Evolutionary conservation across 1,284 basidiomycete species (phyloP).

Genomic region (Puccinia sorghi): DNA sequence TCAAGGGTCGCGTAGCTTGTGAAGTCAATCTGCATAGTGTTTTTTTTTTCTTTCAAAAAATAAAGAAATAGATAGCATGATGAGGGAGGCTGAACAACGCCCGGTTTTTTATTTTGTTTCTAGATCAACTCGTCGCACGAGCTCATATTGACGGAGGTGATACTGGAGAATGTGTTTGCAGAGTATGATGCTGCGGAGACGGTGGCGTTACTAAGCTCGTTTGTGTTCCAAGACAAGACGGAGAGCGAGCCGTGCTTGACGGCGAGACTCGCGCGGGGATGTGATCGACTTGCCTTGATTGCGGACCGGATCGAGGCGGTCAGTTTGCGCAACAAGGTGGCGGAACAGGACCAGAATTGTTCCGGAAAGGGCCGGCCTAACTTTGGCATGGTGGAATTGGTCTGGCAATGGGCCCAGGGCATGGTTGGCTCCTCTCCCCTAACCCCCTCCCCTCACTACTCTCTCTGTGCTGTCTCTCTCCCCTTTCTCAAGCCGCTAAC

Average conservation of each 20-base stretch:
- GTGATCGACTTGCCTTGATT: conserved; percentile 74
- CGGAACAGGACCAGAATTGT: conserved; percentile 72
- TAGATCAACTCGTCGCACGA: conserved; percentile 97
- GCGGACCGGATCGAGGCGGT: conserved; percentile 78
- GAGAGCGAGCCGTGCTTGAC: conserved; percentile 79
- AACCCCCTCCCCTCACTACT: too few relatives aligned
- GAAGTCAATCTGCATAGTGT: conserved; percentile 66
- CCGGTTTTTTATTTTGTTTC: background rate
- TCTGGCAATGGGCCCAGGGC: conserved; percentile 98
- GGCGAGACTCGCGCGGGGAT: conserved; percentile 74
- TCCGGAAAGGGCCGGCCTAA: conserved; percentile 64
- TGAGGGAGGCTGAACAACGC: too few relatives aligned
- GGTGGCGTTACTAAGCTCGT: conserved; percentile 92
- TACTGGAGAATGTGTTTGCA: conserved; percentile 90
- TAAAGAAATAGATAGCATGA: background rate
- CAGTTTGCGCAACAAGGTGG: conserved; percentile 76
- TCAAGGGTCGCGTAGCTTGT: conserved; percentile 97
- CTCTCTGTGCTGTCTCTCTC: background rate
- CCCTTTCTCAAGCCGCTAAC: background rate
- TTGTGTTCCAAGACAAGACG: conserved; percentile 97
- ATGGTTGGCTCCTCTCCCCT: conserved; percentile 67
- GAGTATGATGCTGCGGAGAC: conserved; percentile 91
- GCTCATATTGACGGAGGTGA: conserved; percentile 91
- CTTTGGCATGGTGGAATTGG: conserved; percentile 88
- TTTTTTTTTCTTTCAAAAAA: background rate